Base-by-base conservation (phyloP, 2,329 filamentous ascomycete genomes). In the Monilinia polystroma region DNA sequence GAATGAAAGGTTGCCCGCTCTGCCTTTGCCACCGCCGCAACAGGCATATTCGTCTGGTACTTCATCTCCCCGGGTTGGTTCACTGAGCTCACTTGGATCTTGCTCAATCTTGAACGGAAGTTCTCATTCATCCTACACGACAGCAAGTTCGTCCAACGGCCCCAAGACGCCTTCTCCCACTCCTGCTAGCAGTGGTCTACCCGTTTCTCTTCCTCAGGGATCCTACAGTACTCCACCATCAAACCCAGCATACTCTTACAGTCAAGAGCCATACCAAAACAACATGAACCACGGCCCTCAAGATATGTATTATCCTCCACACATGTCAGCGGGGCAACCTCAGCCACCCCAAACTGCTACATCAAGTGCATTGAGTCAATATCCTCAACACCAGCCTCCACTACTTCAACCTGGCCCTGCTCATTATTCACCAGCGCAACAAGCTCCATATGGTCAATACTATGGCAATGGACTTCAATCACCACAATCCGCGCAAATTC, bases 261-360 rank as follows among this genome's bases (percentile, higher is more conserved):
- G 73, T 49, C 76, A 78, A 64, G 76, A 77, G 35, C 69, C 73
- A 49, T 78, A 76, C 60, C 73, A 76, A 75, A 82, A 77, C 79
- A 82, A 77, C 79, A 97, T 97, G 93, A 96, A 96, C 81, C 89
- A 90, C 79, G 85, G 85, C 74, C 86, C 87, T 75, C 83, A 87
- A 73, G 94, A 96, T 74, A 91, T 96, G 88, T 95, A 96, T 78
- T 93, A 95, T 76, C 85, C 89, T 76, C 81, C 84, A 74, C 91
- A 95, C 79, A 89, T 96, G 82, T 90, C 91, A 73, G 86, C 88
- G 72, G 89, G 89, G 68, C 91, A 91, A 77, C 84, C 87, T 68
- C 90, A 90, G 74, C 83, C 88, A 68, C 89, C 91, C 12, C 90
- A 93, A 77, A 88, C 91, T 29, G 90, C 91, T 56, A 90, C 92